phyloP scores from a whole-genome alignment of 257 asterid genomes.

The Buddleja alternifolia region DNA sequence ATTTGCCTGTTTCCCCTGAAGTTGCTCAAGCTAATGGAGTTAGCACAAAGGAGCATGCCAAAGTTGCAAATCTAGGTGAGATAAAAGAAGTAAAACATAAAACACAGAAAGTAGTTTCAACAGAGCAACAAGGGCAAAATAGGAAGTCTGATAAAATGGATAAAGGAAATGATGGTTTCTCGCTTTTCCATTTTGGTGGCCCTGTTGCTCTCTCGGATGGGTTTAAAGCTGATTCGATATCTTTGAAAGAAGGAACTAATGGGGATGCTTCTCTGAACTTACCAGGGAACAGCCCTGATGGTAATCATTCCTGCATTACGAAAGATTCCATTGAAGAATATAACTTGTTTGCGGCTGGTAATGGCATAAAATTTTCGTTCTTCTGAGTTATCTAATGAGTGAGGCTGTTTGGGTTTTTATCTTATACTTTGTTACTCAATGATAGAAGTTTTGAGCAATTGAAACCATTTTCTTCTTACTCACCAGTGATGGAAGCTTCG shows the following conservation, averaged over 20 bases:
- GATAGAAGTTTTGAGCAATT: constrained; percentile 35
- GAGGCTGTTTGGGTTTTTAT: constrained; percentile 30
- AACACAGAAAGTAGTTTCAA: constrained; percentile 25
- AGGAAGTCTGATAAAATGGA: constrained; percentile 33
- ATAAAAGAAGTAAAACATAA: constrained; percentile 32
- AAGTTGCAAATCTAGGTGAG: constrained; percentile 37
- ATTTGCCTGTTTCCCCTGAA: constrained; percentile 44
- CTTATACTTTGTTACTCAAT: constrained; percentile 27
- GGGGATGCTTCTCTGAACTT: constrained; percentile 31
- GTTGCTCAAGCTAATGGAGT: constrained; percentile 40
- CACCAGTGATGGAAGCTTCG: constrained; percentile 35
- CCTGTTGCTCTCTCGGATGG: constrained; percentile 58
- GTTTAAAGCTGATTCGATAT: constrained; percentile 37
- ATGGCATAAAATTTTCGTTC: constrained; percentile 60
- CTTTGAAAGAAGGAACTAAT: constrained; percentile 41
- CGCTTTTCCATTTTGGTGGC: constrained; percentile 69
- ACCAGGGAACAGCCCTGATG: constrained; percentile 31
- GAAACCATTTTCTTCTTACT: neutral
- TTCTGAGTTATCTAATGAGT: constrained; percentile 42
- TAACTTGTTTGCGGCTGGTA: constrained; percentile 67
- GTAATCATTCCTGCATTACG: constrained; percentile 38
- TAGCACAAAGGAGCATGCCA: constrained; percentile 36
- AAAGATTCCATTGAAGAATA: constrained; percentile 57
- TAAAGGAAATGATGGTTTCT: constrained; percentile 48
- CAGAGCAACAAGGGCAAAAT: constrained; percentile 31